Conservation (phyloP, 225 moss, liverwort and hornwort genomes). For the Bryoerythrophyllum caledonicum region DNA sequence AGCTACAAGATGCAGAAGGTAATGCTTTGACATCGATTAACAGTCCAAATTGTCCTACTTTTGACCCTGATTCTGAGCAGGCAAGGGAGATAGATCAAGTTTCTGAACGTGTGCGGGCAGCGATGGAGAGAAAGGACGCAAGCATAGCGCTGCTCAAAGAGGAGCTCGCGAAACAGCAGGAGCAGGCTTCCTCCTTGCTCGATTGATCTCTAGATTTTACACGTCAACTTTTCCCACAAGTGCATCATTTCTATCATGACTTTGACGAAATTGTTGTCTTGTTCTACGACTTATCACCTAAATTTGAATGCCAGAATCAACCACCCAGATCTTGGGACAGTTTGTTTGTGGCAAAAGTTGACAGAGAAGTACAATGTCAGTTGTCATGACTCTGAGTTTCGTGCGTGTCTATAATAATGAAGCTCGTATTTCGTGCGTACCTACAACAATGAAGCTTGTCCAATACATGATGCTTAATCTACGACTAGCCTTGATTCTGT, state of each 20-base stretch:
- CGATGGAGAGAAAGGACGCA: slow-evolving; percentile 49
- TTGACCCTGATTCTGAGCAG: slow-evolving; percentile 22
- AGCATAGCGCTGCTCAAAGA: slow-evolving; percentile 46
- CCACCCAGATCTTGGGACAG: neutral
- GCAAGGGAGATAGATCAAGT: slow-evolving; percentile 51
- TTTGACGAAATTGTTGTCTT: neutral
- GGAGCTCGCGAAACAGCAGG: slow-evolving; percentile 45
- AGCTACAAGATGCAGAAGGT: slow-evolving; percentile 66
- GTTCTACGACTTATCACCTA: neutral
- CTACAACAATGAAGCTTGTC: neutral
- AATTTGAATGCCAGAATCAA: neutral
- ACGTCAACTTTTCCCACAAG: neutral
- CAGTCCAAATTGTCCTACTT: neutral
- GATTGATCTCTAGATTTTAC: slow-evolving; percentile 22
- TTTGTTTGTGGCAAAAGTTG: neutral
- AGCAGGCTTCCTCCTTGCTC: slow-evolving; percentile 41
- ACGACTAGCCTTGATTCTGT: neutral
- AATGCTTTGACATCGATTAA: neutral
- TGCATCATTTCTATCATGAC: neutral
- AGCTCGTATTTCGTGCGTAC: too few relatives aligned
- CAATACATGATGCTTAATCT: neutral
- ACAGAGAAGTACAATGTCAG: neutral
- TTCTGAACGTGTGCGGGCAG: slow-evolving; percentile 47
- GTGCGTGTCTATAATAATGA: neutral
- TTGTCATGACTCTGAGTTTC: neutral